Percentiles rank a stretch among this genome's conserved stretches.
phyloP scores from a whole-genome alignment of 805 yeast genomes.

The Myxozyma melibiosi region DNA sequence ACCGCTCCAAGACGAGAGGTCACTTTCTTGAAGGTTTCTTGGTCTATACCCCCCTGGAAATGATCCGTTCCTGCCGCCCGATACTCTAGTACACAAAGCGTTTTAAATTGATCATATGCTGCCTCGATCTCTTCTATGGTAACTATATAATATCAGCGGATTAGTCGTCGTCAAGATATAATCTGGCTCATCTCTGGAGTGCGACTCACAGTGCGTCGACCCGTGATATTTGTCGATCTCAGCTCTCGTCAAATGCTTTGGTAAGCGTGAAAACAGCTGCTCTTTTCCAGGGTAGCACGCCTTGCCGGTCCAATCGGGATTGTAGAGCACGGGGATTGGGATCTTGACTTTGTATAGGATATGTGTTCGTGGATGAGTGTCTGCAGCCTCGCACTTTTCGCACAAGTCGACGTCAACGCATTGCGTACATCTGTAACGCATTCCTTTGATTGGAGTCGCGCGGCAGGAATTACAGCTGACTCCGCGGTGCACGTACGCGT shows the following conservation, averaged over 20 bases:
- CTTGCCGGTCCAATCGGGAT: conserved; percentile 36
- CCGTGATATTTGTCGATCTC: neutral
- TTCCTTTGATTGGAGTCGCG: conserved; percentile 48
- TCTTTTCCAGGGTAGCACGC: conserved; percentile 32
- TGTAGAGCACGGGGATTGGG: conserved; percentile 38
- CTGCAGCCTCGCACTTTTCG: conserved; percentile 44
- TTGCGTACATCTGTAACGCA: conserved; percentile 54
- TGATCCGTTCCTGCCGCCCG: conserved; percentile 3
- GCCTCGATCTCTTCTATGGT: conserved; percentile 32
- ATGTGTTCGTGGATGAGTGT: conserved; percentile 36
- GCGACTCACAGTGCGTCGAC: conserved; percentile 16
- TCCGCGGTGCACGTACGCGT: conserved; percentile 39
- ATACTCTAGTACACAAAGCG: conserved; percentile 7
- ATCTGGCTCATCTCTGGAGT: neutral
- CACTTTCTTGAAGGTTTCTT: conserved; percentile 13
- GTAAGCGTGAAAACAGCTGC: conserved; percentile 15
- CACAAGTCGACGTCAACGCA: conserved; percentile 60
- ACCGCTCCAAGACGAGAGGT: conserved; percentile 22
- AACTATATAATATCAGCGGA: conserved; percentile 10
- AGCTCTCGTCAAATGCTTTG: conserved; percentile 1
- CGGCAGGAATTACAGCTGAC: conserved; percentile 40
- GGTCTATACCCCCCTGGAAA: conserved; percentile 17
- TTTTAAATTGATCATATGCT: conserved; percentile 29
- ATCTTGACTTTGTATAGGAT: conserved; percentile 36
- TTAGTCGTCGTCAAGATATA: neutral